These are phyloP conservation scores for Lophiostoma macrostomum DNA, from an alignment of 495 filamentous ascomycete species.

Conservation along the genomic window DNA sequence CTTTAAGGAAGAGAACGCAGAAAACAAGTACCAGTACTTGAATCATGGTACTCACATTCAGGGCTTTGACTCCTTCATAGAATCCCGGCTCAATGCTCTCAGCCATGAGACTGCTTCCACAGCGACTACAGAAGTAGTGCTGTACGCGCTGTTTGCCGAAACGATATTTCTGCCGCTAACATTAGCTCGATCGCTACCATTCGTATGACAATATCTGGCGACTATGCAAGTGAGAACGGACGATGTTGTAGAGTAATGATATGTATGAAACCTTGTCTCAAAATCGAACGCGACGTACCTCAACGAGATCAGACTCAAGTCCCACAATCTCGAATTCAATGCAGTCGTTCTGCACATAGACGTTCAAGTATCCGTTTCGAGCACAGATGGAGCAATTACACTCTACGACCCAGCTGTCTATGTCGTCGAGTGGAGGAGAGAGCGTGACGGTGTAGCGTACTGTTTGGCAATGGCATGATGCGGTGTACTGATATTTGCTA, in stretches of 20 bases:
- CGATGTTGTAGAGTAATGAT: too few relatives aligned
- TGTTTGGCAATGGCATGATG: constrained; percentile 28
- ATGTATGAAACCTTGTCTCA: too few relatives aligned
- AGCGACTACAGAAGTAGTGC: constrained; percentile 46
- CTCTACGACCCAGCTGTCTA: constrained; percentile 33
- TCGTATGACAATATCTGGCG: too few relatives aligned
- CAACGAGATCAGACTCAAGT: constrained; percentile 13
- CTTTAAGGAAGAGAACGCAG: not conserved
- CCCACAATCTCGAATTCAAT: constrained; percentile 30
- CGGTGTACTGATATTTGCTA: constrained; percentile 34
- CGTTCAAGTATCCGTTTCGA: constrained; percentile 44
- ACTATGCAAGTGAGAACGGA: too few relatives aligned
- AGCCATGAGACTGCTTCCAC: constrained; percentile 43
- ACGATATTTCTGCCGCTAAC: constrained; percentile 34
- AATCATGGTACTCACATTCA: constrained; percentile 45
- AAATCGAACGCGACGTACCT: too few relatives aligned
- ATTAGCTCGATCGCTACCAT: not conserved
- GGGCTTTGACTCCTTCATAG: constrained; percentile 35
- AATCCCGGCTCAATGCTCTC: constrained; percentile 34
- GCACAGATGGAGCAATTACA: constrained; percentile 48
- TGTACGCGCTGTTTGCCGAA: constrained; percentile 41
- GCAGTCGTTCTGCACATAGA: constrained; percentile 40
- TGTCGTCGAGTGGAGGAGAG: constrained; percentile 35
- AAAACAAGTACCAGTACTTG: too few relatives aligned
- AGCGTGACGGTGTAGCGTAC: constrained; percentile 33